These are phyloP conservation scores for Aphanoascus verrucosus DNA, from an alignment of 2,329 filamentous ascomycete species.

Conservation along the genomic window DNA sequence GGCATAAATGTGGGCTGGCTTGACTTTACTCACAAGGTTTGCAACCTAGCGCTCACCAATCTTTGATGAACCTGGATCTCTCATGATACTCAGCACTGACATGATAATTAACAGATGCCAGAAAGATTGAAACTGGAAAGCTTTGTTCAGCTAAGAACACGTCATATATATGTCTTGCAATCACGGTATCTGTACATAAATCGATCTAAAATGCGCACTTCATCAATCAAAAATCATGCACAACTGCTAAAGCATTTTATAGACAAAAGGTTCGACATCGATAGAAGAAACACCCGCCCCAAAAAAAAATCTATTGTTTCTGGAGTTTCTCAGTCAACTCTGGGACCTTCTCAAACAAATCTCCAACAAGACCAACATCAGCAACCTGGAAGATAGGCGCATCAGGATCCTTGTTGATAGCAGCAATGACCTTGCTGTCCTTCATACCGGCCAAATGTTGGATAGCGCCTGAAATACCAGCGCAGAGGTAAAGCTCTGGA, in stretches of 20 bases:
- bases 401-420: constrained; percentile 95
- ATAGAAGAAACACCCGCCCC: neutral
- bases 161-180: constrained; percentile 1
- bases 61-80: too few species aligned
- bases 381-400: constrained; percentile 98
- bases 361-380: constrained; percentile 88
- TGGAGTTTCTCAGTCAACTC: constrained; percentile 85
- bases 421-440: constrained; percentile 98
- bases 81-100: too few species aligned
- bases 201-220: constrained; percentile 3
- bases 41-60: too few species aligned
- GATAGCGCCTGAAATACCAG: constrained; percentile 92
- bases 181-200: constrained; percentile 10
- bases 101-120: too few species aligned
- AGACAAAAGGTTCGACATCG: neutral
- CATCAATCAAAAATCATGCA: neutral
- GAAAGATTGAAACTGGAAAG: too few species aligned
- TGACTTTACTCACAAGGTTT: too few species aligned
- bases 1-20: too few species aligned
- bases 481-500: constrained; percentile 86
- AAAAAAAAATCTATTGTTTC: constrained; percentile 42
- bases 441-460: constrained; percentile 99
- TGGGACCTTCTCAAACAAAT: constrained; percentile 90
- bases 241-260: neutral
- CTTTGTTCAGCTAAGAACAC: neutral